Base-by-base conservation (phyloP, 805 yeast genomes). In the Huiozyma sinensis region DNA sequence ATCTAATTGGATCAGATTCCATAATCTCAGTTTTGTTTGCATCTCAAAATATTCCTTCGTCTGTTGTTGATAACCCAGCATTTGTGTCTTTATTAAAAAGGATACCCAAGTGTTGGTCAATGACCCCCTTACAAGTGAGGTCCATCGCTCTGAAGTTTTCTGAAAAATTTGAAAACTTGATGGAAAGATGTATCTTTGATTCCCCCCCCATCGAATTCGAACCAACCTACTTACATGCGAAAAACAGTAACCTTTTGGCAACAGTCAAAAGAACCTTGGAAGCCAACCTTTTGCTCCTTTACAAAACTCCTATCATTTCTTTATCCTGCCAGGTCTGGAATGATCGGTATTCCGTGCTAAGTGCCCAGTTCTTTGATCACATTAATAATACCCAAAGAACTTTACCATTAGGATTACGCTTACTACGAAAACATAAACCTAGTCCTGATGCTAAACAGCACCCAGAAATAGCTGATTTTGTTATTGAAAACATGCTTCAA, bases 41-140 rank as follows among this genome's bases (percentile, higher is more conserved):
- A 6, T 36, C 51, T 4, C 50, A 51, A 38, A 44, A 47, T 38
- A 39, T 51, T 33, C 45, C 51, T 6, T 36, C 45, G 8, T 29
- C 44, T 4, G 41, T 45, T 27, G 30, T 44, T 7, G 36, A 45
- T 7, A 49, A 33, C 7, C 13, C 41, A 11, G 11, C 44, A 12
- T 46, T 50, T 24, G 29, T 29, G 7, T 42, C 37, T 5, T 24
- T 50, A 11, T 11, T 50, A 5, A 28, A 31, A 5, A 24, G 33
- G 3, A 40, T 47, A 10, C 38, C 28, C 30, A 43, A 40, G n/a
- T 31, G 42, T 10, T 39, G 47, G 33, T 3, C 11, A 9, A 17
- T 17, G 24, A 17, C 24, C 24, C 24, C 24, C 24, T 3, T 17
- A 17, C 24, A 17, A 17, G 24, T 17, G 24, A 17, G 24, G 24